Evolutionary conservation across 345 rosid species (phyloP).

Genomic region (rapeseed (Brassica napus)): Da-Ae NC_063452.1:6134001-6134500

Average conservation of each 20-base stretch:
- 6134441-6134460: not conserved
- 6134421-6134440: slow-evolving; percentile 34
- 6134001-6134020: too few relatives aligned
- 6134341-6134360: not conserved
- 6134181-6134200: not conserved
- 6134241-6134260: not conserved
- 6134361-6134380: not conserved
- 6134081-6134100: too few relatives aligned
- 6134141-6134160: too few relatives aligned
- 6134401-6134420: slow-evolving; percentile 7
- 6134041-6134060: too few relatives aligned
- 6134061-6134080: too few relatives aligned
- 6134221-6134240: not conserved
- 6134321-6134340: not conserved
- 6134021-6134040: too few relatives aligned
- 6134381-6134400: not conserved
- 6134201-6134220: not conserved
- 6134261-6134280: not conserved
- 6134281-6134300: not conserved
- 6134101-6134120: too few relatives aligned
- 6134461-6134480: slow-evolving; percentile 11
- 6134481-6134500: slow-evolving; percentile 30
- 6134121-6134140: too few relatives aligned
- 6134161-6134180: not conserved
- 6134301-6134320: not conserved